Base-by-base conservation (phyloP, 208 protist genomes). In the Leishmania arabica region DNA sequence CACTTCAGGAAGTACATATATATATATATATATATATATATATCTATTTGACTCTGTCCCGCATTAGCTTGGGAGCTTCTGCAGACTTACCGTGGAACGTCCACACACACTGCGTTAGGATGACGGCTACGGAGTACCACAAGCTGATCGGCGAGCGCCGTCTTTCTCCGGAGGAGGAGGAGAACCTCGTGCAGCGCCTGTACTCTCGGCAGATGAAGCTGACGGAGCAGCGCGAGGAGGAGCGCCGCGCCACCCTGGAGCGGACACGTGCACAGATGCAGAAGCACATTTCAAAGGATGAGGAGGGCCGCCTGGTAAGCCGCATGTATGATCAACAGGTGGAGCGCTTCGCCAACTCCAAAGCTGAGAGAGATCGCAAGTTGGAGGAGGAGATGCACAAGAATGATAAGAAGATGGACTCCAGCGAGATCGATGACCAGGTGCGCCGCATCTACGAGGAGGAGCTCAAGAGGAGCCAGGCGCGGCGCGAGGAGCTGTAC, bases 321-420 rank as follows among this genome's bases (percentile, higher is more conserved):
- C 94, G 92, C 74, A 89, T 96, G 66, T 96, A 97, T 78, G 92
- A 97, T 65, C 85, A 95, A 75, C 94, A 97, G 84, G 68, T 95
- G 58, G 79, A 95, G 89, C 91, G 91, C 42, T 91, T 94, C 68
- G 86, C 85, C 54, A 72, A 76, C 75, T 86, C 84, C 60, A 90
- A 84, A 78, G 84, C 92, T 72, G 90, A 94, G 79, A 88, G 83
- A 1, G 89, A 95, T 62, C 82, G 82, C 21, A 92, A 89, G 80
- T 47, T 81, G 68, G 82, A 93, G 47, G 89, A 92, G 62, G 91
- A 95, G 84, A 58, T 70, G 17, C 90, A 94, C 81, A 84, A 85
- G 73, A 85, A 90, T 45, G 89, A 94, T 74, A 94, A 92, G 84
- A 95, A 89, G 84, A 49, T 96, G 73, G 73, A 84, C 31, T 83